phyloP scores from a whole-genome alignment of 306 rosid species.

The Dalbergia cochinchinensis region DNA sequence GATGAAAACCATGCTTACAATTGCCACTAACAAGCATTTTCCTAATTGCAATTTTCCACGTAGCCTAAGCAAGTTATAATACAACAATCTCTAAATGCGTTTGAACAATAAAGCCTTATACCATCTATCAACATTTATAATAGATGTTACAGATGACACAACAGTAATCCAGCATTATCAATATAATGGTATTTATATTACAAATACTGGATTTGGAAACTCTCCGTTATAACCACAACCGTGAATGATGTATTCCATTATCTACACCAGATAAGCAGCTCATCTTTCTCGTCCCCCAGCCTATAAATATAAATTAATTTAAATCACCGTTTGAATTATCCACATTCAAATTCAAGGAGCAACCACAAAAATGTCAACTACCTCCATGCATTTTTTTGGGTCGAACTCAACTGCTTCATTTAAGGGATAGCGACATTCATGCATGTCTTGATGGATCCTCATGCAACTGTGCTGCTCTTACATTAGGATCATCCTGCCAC shows the following conservation, averaged over 20 bases:
- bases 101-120: constrained; percentile 45
- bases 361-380: constrained; percentile 37
- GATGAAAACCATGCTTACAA: constrained; percentile 32
- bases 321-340: constrained; percentile 13
- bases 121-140: constrained; percentile 50
- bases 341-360: constrained; percentile 30
- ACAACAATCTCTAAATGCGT: constrained; percentile 62
- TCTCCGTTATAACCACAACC: constrained; percentile 43
- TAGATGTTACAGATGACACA: constrained; percentile 46
- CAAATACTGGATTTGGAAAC: constrained; percentile 57
- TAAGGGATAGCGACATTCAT: constrained; percentile 48
- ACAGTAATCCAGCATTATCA: constrained; percentile 49
- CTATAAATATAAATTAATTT: constrained; percentile 48
- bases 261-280: constrained; percentile 51
- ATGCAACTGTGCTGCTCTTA: constrained; percentile 88
- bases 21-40: constrained; percentile 35
- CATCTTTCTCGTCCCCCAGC: constrained; percentile 42
- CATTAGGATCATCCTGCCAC: constrained; percentile 91
- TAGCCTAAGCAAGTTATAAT: constrained; percentile 61
- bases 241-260: constrained; percentile 47
- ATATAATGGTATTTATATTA: constrained; percentile 57
- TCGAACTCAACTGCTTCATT: constrained; percentile 12
- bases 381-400: background rate
- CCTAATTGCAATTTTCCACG: constrained; percentile 53
- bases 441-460: constrained; percentile 95